Evolutionary conservation across 805 yeast species (phyloP).

Genomic region (Huiozyma sinensis): DNA sequence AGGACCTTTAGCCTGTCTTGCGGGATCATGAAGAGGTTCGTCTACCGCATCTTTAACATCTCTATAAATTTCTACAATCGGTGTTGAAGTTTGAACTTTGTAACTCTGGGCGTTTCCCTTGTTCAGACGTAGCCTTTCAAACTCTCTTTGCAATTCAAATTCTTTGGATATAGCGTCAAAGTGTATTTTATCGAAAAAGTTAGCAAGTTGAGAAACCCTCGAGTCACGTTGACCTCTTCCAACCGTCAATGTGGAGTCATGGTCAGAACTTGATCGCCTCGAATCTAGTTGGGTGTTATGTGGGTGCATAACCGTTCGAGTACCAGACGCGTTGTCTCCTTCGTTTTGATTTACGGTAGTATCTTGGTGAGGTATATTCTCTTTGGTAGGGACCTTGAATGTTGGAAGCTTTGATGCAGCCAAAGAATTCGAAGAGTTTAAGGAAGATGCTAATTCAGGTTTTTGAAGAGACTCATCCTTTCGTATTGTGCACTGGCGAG

Average conservation of each 20-base stretch:
- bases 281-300: too few species aligned
- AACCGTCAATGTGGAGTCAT: too few species aligned
- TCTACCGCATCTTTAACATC: conserved; percentile 83
- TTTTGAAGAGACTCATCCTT: neutral
- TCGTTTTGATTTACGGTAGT: neutral
- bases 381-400: too few species aligned
- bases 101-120: conserved; percentile 52
- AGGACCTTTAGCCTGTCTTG: neutral
- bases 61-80: conserved; percentile 84
- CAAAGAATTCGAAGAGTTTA: neutral
- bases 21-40: conserved; percentile 32
- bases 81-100: conserved; percentile 65
- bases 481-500: too few species aligned
- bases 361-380: neutral
- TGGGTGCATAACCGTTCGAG: too few species aligned
- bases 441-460: neutral
- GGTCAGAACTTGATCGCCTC: too few species aligned
- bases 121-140: conserved; percentile 55
- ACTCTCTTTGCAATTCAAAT: conserved; percentile 77
- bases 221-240: neutral
- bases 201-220: conserved; percentile 56
- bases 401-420: neutral
- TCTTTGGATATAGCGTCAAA: conserved; percentile 74
- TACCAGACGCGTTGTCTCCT: neutral
- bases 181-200: conserved; percentile 61